Base-by-base conservation (phyloP, 805 yeast genomes). In the Cyberlindnera misumaiensis region DNA sequence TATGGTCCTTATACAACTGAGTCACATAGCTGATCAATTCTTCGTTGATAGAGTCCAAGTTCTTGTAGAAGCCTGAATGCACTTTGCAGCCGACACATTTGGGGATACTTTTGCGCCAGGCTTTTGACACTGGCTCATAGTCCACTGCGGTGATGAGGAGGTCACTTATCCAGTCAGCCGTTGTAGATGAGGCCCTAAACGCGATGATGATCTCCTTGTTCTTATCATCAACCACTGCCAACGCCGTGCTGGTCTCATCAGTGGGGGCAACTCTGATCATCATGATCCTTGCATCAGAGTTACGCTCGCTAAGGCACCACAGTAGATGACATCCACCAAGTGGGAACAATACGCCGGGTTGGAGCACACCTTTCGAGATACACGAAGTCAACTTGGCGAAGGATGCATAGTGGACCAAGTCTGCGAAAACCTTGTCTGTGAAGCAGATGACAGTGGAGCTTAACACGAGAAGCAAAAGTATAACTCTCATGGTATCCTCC, bases 101-200 rank as follows among this genome's bases (percentile, higher is more conserved):
- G 5, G 44, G 43, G 4, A 44, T 20, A 15, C 18, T 28, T 6
- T 10, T 17, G 3, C 14, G 11, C 37, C 37, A 34, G 5, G 32
- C n/a, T 10, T 30, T 11, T 9, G 17, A 28, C 3, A 26, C 27
- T 10, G 16, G 25, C n/a, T 33, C 32, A 17, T 13, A 28, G 9
- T 28, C 32, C 27, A 34, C 37, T 8, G 22, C 13, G 6, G n/a
- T 18, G 26, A 73, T 62, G 38, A 68, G 67, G 34, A 80, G 64
- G 58, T 84, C 83, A 33, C 76, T 68, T n/a, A 70, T 40, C 85
- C 87, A 79, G 53, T 84, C 93, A 27, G 68, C 59, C n/a, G 66
- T 52, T 4, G 82, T 70, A 0, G 77, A 63, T 0, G 89, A 75
- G 3, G 90, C 93, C 58, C 87, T 67, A 46, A 78, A 79, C 0